phyloP scores from a whole-genome alignment of 2,329 filamentous ascomycete species.

The Nannizziopsis barbatae region DNA sequence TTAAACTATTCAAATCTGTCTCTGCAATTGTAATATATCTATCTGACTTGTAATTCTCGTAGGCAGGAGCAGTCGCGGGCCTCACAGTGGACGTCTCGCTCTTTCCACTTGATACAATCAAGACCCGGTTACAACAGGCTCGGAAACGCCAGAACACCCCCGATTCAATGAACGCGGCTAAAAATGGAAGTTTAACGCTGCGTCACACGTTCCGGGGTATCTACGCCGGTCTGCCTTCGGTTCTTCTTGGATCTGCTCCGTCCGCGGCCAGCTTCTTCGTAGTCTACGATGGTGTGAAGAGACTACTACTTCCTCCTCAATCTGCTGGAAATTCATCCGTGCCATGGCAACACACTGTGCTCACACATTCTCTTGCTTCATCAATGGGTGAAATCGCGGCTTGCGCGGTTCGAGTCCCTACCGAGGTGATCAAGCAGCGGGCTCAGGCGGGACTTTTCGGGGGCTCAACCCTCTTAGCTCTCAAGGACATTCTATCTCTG shows the following conservation, averaged over 20 bases:
- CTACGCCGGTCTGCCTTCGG: conserved; percentile 83
- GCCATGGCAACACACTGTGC: conserved; percentile 28
- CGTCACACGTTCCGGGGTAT: conserved; percentile 83
- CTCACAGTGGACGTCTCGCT: conserved; percentile 94
- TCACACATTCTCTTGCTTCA: conserved; percentile 73
- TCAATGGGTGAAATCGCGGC: conserved; percentile 81
- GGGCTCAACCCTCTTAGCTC: conserved; percentile 53
- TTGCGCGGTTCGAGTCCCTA: conserved; percentile 84
- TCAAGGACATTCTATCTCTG: conserved; percentile 56
- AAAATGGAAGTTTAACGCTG: conserved; percentile 27
- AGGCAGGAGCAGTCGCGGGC: conserved; percentile 82
- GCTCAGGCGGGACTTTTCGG: conserved; percentile 80
- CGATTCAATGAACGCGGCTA: conserved; percentile 64
- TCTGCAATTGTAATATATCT: neutral
- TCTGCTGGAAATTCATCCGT: conserved; percentile 20
- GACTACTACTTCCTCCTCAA: conserved; percentile 33
- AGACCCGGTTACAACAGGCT: conserved; percentile 73
- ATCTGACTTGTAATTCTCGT: conserved; percentile 7
- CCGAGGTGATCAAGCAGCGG: conserved; percentile 93
- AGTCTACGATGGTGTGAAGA: conserved; percentile 72
- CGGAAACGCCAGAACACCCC: conserved; percentile 44
- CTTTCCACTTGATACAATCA: conserved; percentile 96
- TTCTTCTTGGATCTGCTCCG: conserved; percentile 81
- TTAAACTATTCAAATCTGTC: neutral
- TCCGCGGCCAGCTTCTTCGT: conserved; percentile 96